Percentiles rank a stretch among this genome's conserved stretches.
These are phyloP conservation scores for Akanthomyces muscarius DNA, from an alignment of 2,329 filamentous ascomycete genomes.

Conservation along the genomic window DNA sequence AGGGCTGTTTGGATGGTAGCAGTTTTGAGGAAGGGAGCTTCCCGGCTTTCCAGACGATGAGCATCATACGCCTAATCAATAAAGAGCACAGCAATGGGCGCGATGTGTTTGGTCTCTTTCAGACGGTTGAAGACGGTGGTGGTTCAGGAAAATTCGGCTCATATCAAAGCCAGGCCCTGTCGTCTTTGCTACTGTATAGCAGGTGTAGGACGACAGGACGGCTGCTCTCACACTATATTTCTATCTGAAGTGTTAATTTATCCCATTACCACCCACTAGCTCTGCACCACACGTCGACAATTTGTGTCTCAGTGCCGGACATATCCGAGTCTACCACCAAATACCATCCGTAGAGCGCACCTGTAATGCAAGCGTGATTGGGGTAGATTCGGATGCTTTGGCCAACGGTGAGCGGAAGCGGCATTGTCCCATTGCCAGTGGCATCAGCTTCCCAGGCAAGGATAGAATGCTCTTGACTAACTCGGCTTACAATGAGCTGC, in stretches of 20 bases:
- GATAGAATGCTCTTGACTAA: conserved; percentile 65
- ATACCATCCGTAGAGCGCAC: conserved; percentile 59
- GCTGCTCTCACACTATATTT: background rate
- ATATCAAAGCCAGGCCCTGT: conserved; percentile 17
- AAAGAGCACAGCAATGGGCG: conserved; percentile 17
- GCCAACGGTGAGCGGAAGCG: conserved; percentile 43
- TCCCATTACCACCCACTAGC: conserved; percentile 45
- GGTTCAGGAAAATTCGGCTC: conserved; percentile 18
- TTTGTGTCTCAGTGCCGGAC: conserved; percentile 37
- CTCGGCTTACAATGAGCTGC: conserved; percentile 52
- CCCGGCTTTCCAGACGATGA: conserved; percentile 21
- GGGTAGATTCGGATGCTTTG: conserved; percentile 47
- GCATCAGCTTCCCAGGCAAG: conserved; percentile 45
- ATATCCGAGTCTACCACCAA: conserved; percentile 42
- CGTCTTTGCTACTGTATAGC: conserved; percentile 13
- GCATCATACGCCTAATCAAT: conserved; percentile 19
- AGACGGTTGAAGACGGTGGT: conserved; percentile 19
- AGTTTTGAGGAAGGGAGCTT: conserved; percentile 25
- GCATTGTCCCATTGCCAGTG: background rate
- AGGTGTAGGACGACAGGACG: conserved; percentile 16
- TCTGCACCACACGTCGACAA: conserved; percentile 58
- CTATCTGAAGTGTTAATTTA: background rate
- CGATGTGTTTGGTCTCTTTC: conserved; percentile 17
- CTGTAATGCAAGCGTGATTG: conserved; percentile 62
- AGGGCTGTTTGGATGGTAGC: conserved; percentile 12